These are phyloP conservation scores for Globisporangium polare DNA, from an alignment of 352 stramenopile species.

Conservation along the genomic window DNA sequence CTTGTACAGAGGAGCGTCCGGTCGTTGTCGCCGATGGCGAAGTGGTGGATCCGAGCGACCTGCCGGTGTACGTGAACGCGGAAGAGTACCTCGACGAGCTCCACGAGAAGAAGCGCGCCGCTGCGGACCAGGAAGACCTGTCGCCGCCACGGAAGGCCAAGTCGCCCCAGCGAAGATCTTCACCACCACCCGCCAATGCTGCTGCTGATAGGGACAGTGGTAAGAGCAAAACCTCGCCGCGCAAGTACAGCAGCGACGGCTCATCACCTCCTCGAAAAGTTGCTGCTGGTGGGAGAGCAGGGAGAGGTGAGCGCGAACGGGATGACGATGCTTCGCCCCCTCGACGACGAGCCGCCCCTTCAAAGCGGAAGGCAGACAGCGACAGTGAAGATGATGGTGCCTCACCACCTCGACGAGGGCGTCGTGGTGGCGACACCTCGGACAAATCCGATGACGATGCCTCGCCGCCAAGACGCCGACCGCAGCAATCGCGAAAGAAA, in stretches of 20 bases:
- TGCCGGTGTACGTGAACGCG: constrained; percentile 71
- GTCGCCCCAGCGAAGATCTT: neutral
- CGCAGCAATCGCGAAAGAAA: neutral
- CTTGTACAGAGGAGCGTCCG: constrained; percentile 26
- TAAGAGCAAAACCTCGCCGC: neutral
- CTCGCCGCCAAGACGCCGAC: constrained; percentile 18
- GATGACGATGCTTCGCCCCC: constrained; percentile 29
- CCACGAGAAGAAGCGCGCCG: constrained; percentile 19
- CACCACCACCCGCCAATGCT: neutral
- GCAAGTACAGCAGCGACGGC: constrained; percentile 16
- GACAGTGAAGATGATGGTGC: constrained; percentile 14
- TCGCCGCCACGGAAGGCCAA: constrained; percentile 45
- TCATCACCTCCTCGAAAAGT: constrained; percentile 17
- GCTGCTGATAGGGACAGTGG: neutral
- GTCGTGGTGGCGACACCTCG: neutral
- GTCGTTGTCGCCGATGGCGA: constrained; percentile 45
- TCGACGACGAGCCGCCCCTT: constrained; percentile 10
- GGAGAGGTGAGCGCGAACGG: neutral
- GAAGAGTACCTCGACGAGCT: constrained; percentile 60
- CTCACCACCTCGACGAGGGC: constrained; percentile 25
- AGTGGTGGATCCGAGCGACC: constrained; percentile 52
- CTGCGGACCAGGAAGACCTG: constrained; percentile 29
- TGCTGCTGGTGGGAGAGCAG: neutral
- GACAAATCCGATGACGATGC: constrained; percentile 14
- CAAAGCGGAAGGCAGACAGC: neutral